phyloP scores from a whole-genome alignment of 495 filamentous ascomycete species.

The Aspergillus avenaceus region DNA sequence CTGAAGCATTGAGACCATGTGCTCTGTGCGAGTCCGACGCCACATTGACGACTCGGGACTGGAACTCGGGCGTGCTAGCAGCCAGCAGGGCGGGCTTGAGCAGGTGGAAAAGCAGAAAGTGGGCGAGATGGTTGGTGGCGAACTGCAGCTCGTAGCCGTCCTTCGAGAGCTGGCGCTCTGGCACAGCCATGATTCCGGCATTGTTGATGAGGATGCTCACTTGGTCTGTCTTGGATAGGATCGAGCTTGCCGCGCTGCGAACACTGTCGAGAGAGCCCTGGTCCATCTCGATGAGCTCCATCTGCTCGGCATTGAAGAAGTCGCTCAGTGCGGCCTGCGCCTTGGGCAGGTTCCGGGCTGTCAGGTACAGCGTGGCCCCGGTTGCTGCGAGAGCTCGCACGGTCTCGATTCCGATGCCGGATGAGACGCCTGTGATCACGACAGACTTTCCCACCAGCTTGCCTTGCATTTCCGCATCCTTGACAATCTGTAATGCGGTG shows the following conservation, averaged over 20 bases:
- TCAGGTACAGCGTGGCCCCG: constrained; percentile 44
- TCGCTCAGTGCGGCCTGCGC: constrained; percentile 23
- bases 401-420: constrained; percentile 50
- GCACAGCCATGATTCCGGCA: constrained; percentile 46
- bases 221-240: constrained; percentile 32
- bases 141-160: constrained; percentile 46
- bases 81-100: constrained; percentile 40
- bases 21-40: constrained; percentile 32
- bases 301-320: constrained; percentile 21
- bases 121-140: constrained; percentile 43
- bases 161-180: constrained; percentile 29
- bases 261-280: constrained; percentile 38
- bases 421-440: constrained; percentile 45
- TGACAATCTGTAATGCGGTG: constrained; percentile 47
- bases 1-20: constrained; percentile 9
- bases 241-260: constrained; percentile 29
- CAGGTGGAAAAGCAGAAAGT: constrained; percentile 47
- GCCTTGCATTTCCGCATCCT: constrained; percentile 41
- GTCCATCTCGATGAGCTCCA: constrained; percentile 38
- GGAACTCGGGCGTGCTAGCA: constrained; percentile 27
- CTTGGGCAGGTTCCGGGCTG: constrained; percentile 35
- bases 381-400: constrained; percentile 41
- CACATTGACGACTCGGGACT: constrained; percentile 41
- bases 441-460: constrained; percentile 39
- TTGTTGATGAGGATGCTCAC: constrained; percentile 46